Percentiles rank a stretch among this genome's conserved stretches.
Conservation (phyloP, 306 rosid genomes). For the Mucuna pruriens region DNA sequence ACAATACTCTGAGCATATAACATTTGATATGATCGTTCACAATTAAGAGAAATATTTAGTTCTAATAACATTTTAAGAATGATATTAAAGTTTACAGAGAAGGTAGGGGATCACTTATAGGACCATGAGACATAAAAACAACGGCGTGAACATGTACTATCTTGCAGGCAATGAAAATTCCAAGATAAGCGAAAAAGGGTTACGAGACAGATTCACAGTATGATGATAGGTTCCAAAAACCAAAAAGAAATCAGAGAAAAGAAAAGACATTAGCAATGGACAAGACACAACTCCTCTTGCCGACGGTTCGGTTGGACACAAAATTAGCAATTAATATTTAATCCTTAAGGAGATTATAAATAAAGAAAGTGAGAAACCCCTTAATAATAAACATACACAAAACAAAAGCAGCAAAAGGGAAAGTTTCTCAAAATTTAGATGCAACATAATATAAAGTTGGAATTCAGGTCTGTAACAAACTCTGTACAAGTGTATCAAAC, state of each 20-base stretch:
- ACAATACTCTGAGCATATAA: too few relatives aligned
- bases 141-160: background rate
- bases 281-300: constrained; percentile 34
- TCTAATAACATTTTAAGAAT: background rate
- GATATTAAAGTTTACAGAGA: too few relatives aligned
- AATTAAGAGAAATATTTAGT: background rate
- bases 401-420: background rate
- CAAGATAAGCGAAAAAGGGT: constrained; percentile 44
- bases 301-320: background rate
- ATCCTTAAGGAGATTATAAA: background rate
- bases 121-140: constrained; percentile 3
- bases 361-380: too few relatives aligned
- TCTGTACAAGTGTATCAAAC: constrained; percentile 60
- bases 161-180: constrained; percentile 38
- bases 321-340: constrained; percentile 27
- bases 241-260: background rate
- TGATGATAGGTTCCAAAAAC: background rate
- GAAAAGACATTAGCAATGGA: constrained; percentile 12
- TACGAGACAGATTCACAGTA: constrained; percentile 35
- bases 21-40: too few relatives aligned
- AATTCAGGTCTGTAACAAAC: constrained; percentile 50
- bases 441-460: constrained; percentile 28
- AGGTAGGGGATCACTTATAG: background rate
- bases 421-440: constrained; percentile 30
- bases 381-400: background rate